phyloP scores from a whole-genome alignment of 306 rosid species.

The Fragaria iinumae region DNA sequence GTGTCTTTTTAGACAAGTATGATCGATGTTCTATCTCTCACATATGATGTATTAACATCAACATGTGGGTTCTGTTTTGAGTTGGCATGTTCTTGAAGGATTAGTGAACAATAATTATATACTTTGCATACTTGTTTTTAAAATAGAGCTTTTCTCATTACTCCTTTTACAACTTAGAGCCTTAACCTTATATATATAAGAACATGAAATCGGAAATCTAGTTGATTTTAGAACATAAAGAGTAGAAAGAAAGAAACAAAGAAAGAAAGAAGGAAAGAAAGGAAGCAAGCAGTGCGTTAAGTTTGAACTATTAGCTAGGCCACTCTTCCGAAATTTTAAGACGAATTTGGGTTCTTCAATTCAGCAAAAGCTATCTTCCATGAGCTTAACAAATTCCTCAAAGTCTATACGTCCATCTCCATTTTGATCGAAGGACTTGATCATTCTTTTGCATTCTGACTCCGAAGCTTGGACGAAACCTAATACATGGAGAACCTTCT shows the following conservation, averaged over 20 bases:
- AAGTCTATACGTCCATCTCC: conserved; percentile 52
- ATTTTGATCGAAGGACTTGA: conserved; percentile 34
- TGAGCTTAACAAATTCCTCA: conserved; percentile 38
- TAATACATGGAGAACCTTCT: conserved; percentile 31
- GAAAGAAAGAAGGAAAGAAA: not conserved
- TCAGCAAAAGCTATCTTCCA: conserved; percentile 35
- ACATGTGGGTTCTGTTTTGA: not conserved
- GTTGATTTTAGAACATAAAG: not conserved
- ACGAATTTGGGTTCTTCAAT: not conserved
- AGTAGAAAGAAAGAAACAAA: not conserved
- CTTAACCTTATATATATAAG: not conserved
- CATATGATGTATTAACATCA: not conserved
- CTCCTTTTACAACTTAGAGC: not conserved
- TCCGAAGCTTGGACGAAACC: conserved; percentile 35
- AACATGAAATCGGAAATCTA: not conserved
- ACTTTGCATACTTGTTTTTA: not conserved
- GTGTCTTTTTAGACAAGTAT: too few species aligned
- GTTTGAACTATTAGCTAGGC: not conserved
- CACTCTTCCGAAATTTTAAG: not conserved
- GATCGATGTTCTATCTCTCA: too few species aligned
- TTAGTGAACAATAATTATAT: not conserved
- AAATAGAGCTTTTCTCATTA: not conserved
- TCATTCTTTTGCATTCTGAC: conserved; percentile 42
- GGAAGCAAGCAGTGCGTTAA: not conserved
- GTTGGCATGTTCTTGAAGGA: not conserved